Percentiles rank a stretch among this genome's conserved stretches.
Evolutionary conservation across 805 yeast genomes (phyloP).

Genomic region (Pichia californica): DNA sequence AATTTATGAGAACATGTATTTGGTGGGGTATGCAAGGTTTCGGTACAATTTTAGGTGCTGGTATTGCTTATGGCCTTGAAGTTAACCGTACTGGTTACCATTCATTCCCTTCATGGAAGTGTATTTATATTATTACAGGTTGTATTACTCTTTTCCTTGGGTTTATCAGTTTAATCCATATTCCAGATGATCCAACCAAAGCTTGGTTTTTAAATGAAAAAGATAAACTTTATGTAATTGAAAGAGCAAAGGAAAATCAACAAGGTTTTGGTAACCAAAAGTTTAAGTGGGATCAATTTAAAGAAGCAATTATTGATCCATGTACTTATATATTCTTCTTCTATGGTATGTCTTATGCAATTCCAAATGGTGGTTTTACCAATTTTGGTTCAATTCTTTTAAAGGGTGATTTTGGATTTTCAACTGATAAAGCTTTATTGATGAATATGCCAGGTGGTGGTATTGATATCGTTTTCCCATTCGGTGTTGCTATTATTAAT

Average conservation of each 20-base stretch:
- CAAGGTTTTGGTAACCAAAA: constrained; percentile 29
- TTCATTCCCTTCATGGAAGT: constrained; percentile 48
- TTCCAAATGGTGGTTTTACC: constrained; percentile 58
- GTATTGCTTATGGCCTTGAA: constrained; percentile 46
- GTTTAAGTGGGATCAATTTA: constrained; percentile 48
- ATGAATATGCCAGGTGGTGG: constrained; percentile 20
- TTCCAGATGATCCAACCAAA: constrained; percentile 29
- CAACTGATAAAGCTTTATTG: constrained; percentile 12
- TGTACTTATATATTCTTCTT: constrained; percentile 45
- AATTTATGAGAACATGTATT: constrained; percentile 21
- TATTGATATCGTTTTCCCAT: constrained; percentile 15
- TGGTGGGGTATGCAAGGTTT: constrained; percentile 33
- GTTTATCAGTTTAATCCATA: constrained; percentile 35
- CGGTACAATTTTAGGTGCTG: constrained; percentile 44
- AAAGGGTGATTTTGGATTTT: constrained; percentile 13
- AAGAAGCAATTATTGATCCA: constrained; percentile 47
- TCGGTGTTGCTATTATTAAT: constrained; percentile 4
- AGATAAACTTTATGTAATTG: constrained; percentile 31
- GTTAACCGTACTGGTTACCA: constrained; percentile 2
- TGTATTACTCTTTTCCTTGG: constrained; percentile 49
- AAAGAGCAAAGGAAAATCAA: constrained; percentile 28
- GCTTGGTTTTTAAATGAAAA: constrained; percentile 31
- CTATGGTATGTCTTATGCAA: constrained; percentile 36
- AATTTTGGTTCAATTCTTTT: constrained; percentile 38
- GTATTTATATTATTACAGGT: constrained; percentile 56